Base-by-base conservation (phyloP, 2,329 filamentous ascomycete genomes). In the Penicillium sp. region DNA sequence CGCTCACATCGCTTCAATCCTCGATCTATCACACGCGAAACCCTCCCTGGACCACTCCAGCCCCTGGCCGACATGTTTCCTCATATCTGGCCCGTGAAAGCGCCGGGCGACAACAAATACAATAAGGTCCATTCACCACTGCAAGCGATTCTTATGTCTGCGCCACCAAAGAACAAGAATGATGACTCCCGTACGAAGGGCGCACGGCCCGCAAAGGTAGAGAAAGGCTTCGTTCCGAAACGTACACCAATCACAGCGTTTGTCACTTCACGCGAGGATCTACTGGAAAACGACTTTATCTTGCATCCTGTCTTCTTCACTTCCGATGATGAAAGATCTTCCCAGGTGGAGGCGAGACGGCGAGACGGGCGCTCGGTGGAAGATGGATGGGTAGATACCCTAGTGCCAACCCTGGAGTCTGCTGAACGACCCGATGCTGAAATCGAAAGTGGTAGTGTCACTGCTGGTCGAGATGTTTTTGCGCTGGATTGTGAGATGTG, bases 401-500 rank as follows among this genome's bases (percentile, higher is more conserved):
- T 81, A 18, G 86, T 97, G 26, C 76, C 83, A 39, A 80, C 74
- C 40, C 75, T 91, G 8, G 83, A 86, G 45, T 88, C 90, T 32
- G 90, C 86, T 3, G 74, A 83, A 47, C 81, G 88, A 7, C 85
- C 88, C 2, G 88, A 92, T 49, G 72, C 75, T 5, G 84, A 92
- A 52, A 85, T 96, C 56, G 81, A 96, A 72, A 78, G 87, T 64
- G 93, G 92, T 53, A 93, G 91, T 72, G 78, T 96, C 56, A 95
- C 91, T 0, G 90, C 85, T 31, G 94, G 92, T 35, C 85, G 91
- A 60, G 83, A 88, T 37, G 78, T 97, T 11, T 78, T 95, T 47
- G 88, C 91, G 1, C 80, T 99, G 53, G 94, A 99, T 72, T 99
- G 94, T 75, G 94, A 99, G 75, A 99, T 99, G 94, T 96, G 92